phyloP scores from a whole-genome alignment of 352 stramenopile genomes.

The Globisporangium paddicum region DNA sequence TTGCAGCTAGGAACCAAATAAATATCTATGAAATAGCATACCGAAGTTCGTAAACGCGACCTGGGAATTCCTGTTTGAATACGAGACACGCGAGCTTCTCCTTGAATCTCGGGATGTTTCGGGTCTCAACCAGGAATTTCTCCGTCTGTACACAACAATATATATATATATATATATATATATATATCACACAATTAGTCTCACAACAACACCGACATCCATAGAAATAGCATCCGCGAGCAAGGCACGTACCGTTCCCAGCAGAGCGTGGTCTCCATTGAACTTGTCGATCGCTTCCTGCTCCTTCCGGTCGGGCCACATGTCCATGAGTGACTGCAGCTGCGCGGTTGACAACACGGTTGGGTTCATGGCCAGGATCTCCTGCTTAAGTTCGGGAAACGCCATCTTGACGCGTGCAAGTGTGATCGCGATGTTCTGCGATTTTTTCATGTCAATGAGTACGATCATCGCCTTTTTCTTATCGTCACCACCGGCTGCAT shows the following conservation, averaged over 20 bases:
- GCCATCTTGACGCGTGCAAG: slow-evolving; percentile 69
- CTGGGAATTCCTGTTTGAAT: slow-evolving; percentile 84
- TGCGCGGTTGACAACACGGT: slow-evolving; percentile 73
- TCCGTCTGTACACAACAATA: slow-evolving; percentile 32
- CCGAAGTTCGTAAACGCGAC: slow-evolving; percentile 65
- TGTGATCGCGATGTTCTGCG: slow-evolving; percentile 85
- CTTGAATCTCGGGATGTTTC: slow-evolving; percentile 60
- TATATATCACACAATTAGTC: neutral
- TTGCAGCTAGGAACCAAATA: no score
- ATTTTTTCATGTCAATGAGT: slow-evolving; percentile 87
- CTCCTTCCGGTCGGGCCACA: slow-evolving; percentile 78
- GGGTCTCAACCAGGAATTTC: slow-evolving; percentile 73
- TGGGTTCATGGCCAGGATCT: slow-evolving; percentile 74
- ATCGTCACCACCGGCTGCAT: slow-evolving; percentile 21
- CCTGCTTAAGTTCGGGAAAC: slow-evolving; percentile 64
- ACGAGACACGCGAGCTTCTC: slow-evolving; percentile 74
- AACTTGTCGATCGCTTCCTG: slow-evolving; percentile 66
- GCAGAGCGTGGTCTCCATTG: slow-evolving; percentile 46
- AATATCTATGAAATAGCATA: slow-evolving; percentile 13
- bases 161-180: no score
- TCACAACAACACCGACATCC: neutral
- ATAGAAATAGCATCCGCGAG: neutral
- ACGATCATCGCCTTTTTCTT: slow-evolving; percentile 72
- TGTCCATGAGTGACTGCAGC: slow-evolving; percentile 77
- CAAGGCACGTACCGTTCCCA: slow-evolving; percentile 34